These are phyloP conservation scores for Diplotaxis tenuifolia DNA, from an alignment of 345 rosid genomes.

Conservation along the genomic window DNA sequence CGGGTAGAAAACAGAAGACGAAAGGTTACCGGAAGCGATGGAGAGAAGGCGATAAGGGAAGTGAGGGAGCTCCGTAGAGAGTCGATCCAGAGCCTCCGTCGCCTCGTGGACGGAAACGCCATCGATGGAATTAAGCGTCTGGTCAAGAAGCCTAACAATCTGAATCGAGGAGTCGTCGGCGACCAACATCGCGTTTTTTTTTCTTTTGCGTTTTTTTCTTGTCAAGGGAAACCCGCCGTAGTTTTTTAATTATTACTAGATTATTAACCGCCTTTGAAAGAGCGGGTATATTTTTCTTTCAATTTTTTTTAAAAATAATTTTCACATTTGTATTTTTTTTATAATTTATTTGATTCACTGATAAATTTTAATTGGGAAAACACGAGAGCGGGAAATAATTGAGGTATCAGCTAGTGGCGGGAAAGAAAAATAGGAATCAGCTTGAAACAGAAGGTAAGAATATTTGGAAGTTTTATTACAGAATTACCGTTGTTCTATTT, in stretches of 20 bases:
- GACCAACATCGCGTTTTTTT: conserved; percentile 18
- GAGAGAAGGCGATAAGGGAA: conserved; percentile 75
- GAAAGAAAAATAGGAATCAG: conserved; percentile 15
- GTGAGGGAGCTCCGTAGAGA: conserved; percentile 54
- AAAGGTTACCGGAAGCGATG: conserved; percentile 50
- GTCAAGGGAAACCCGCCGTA: neutral
- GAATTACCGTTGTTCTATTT: neutral
- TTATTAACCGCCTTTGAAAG: too few species aligned
- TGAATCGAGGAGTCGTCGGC: conserved; percentile 26
- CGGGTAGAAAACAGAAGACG: neutral
- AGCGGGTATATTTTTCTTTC: too few species aligned
- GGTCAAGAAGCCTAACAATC: conserved; percentile 54
- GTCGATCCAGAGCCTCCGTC: conserved; percentile 63
- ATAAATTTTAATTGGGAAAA: neutral
- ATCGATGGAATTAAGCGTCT: conserved; percentile 55
- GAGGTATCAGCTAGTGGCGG: conserved; percentile 19
- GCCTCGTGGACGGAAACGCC: conserved; percentile 50
- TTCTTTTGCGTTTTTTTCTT: neutral
- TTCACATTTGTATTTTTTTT: too few species aligned
- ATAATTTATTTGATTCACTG: neutral
- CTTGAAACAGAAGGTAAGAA: too few species aligned
- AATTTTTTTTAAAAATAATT: too few species aligned
- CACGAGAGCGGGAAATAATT: conserved; percentile 27
- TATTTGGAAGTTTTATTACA: neutral
- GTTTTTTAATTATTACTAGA: too few species aligned